Percentiles rank a stretch among this genome's conserved stretches.
phyloP scores from a whole-genome alignment of 2,329 filamentous ascomycete genomes.

The Alternaria viburni region DNA sequence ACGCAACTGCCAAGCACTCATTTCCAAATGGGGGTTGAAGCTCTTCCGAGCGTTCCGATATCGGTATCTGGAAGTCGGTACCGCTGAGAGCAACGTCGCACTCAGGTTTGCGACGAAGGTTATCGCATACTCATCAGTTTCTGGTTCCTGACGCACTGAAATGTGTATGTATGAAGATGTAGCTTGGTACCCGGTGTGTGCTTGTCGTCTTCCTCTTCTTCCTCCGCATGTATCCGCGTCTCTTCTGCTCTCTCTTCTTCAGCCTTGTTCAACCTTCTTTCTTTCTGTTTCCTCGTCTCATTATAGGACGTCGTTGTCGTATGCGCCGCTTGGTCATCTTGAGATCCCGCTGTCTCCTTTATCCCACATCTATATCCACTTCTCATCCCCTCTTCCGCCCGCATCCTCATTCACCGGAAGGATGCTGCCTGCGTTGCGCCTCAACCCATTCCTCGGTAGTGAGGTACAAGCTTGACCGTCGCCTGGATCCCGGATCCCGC shows the following conservation, averaged over 20 bases:
- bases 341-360: background rate
- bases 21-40: accelerated
- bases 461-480: background rate
- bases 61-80: background rate
- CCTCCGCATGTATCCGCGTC: background rate
- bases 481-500: background rate
- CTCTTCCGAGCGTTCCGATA: background rate
- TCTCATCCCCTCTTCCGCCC: background rate
- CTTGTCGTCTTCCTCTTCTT: too few species aligned
- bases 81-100: background rate
- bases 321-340: too few species aligned
- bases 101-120: background rate
- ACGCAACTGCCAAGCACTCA: background rate
- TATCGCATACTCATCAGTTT: too few species aligned
- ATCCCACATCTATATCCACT: background rate
- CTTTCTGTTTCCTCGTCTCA: too few species aligned
- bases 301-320: too few species aligned
- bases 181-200: too few species aligned
- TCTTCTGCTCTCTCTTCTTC: background rate
- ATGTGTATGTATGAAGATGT: too few species aligned
- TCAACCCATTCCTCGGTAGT: background rate
- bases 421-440: background rate
- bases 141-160: too few species aligned
- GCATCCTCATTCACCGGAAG: background rate
- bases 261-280: too few species aligned